A percentile compares a stretch with the other conserved stretches of the same genome.
phyloP scores from a whole-genome alignment of 306 rosid genomes.

The Prunus fruticosa region DNA sequence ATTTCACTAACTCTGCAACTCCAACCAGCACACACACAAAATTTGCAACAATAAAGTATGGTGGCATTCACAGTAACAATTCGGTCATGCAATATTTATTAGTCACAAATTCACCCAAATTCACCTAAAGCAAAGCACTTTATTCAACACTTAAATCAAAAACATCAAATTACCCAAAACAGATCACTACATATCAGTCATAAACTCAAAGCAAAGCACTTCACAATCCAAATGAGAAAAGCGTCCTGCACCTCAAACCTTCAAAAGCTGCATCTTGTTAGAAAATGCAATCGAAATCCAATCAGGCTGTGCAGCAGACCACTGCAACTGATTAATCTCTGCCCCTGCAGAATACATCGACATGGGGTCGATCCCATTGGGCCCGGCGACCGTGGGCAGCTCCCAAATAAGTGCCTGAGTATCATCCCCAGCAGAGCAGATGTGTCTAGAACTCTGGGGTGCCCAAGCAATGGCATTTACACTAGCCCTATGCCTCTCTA shows the following conservation, averaged over 20 bases:
- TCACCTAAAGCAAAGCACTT: not conserved
- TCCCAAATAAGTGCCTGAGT: constrained; percentile 91
- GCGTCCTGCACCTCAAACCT: constrained; percentile 48
- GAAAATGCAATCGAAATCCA: constrained; percentile 91
- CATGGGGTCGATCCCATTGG: constrained; percentile 74
- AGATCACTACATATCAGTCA: not conserved
- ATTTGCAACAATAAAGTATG: too few species aligned
- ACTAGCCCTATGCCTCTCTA: constrained; percentile 72
- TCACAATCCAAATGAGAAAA: not conserved
- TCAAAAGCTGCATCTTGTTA: constrained; percentile 90
- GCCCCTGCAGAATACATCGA: constrained; percentile 64
- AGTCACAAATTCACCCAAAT: not conserved
- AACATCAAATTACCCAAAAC: not conserved
- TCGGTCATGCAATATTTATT: not conserved
- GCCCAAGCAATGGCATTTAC: constrained; percentile 85
- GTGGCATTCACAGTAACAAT: not conserved
- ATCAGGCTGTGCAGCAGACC: constrained; percentile 82
- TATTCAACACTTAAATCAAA: not conserved
- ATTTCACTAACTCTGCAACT: not conserved
- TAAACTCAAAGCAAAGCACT: not conserved
- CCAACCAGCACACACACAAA: not conserved
- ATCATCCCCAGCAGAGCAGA: constrained; percentile 85
- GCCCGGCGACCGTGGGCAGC: constrained; percentile 74
- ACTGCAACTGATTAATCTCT: constrained; percentile 91
- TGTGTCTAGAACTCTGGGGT: constrained; percentile 63